Conservation (phyloP, 1,139 yeast genomes). For the Geotrichum histeridarum region DNA sequence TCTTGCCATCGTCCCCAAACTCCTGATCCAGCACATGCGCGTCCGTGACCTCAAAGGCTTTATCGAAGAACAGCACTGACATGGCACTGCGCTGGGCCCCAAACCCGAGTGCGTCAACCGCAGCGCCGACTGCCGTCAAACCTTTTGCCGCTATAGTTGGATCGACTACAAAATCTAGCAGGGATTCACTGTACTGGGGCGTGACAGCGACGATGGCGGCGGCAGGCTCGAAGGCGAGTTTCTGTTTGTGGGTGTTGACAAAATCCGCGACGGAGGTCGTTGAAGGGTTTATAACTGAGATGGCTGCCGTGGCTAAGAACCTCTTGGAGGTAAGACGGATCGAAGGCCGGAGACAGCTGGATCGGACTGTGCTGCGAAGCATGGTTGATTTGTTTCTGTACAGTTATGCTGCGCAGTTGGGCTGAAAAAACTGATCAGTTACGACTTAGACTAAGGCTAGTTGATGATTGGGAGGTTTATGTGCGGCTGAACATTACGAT, state of each 20-base stretch:
- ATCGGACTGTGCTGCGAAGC: no score
- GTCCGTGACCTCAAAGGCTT: conserved; percentile 24
- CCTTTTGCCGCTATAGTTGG: background rate
- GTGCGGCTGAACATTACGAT: no score
- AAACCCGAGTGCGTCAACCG: conserved; percentile 34
- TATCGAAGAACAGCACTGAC: conserved; percentile 28
- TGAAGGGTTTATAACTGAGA: conserved; percentile 24
- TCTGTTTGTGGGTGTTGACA: conserved; percentile 17
- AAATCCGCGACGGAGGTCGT: conserved; percentile 20
- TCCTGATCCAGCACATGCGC: conserved; percentile 19
- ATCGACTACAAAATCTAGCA: conserved; percentile 18
- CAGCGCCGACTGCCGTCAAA: conserved; percentile 29
- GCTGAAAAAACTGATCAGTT: no score
- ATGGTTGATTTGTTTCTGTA: no score
- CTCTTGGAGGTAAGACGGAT: background rate
- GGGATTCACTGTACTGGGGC: conserved; percentile 28
- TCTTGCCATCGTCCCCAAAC: conserved; percentile 9
- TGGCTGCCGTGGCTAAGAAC: conserved; percentile 1
- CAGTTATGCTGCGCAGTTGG: no score
- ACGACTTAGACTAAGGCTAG: no score
- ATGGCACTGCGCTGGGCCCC: conserved; percentile 35
- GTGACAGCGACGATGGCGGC: conserved; percentile 30
- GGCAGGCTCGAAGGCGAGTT: conserved; percentile 8
- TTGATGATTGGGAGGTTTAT: no score
- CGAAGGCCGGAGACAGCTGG: no score